Conservation (phyloP, 1,284 basidiomycete genomes). For the Pholiota adiposa region DNA sequence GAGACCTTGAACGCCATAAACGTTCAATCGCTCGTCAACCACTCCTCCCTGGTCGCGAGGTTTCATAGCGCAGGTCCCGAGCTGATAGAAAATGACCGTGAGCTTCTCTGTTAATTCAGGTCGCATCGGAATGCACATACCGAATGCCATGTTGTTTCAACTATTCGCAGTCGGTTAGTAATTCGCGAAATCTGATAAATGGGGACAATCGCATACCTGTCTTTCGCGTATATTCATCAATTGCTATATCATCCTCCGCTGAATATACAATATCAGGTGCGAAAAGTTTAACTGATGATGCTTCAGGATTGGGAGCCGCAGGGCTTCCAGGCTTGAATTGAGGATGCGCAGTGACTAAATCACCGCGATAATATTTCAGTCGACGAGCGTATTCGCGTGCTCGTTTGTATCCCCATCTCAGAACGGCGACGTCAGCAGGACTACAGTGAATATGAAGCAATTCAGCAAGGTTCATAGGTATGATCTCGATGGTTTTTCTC, state of each 20-base stretch:
- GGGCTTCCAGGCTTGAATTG: constrained; percentile 48
- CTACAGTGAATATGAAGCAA: constrained; percentile 29
- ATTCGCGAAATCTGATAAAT: not conserved
- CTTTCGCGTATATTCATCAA: constrained; percentile 44
- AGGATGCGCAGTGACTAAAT: constrained; percentile 50
- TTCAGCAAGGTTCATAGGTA: not conserved
- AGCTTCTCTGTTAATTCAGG: not conserved
- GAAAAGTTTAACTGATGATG: constrained; percentile 42
- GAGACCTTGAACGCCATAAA: constrained; percentile 61
- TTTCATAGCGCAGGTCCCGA: constrained; percentile 74
- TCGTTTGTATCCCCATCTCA: constrained; percentile 63
- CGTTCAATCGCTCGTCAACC: constrained; percentile 61
- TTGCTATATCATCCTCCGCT: constrained; percentile 56
- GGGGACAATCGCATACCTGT: constrained; percentile 18
- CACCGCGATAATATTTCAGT: constrained; percentile 60
- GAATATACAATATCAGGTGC: constrained; percentile 57
- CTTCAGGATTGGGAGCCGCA: constrained; percentile 37
- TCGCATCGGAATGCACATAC: constrained; percentile 36
- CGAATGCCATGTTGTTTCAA: constrained; percentile 55
- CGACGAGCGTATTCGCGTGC: constrained; percentile 59
- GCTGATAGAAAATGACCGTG: constrained; percentile 33
- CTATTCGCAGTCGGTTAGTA: constrained; percentile 31
- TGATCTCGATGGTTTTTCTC: no score
- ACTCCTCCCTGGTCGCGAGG: constrained; percentile 58
- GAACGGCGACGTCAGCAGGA: constrained; percentile 53